These are phyloP conservation scores for Mycena vitilis DNA, from an alignment of 768 basidiomycete species.

Conservation along the genomic window DNA sequence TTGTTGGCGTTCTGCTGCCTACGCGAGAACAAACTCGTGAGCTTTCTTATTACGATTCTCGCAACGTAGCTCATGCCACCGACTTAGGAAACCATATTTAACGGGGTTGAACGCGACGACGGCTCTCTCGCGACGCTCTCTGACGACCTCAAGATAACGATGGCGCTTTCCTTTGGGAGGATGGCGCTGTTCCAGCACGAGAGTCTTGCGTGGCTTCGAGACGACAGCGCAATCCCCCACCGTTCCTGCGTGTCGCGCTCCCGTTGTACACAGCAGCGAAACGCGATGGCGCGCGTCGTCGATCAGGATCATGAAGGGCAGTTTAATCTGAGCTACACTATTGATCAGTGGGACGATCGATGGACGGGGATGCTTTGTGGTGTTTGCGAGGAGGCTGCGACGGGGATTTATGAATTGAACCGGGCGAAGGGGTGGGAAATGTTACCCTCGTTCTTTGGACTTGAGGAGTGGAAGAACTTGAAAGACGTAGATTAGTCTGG, in stretches of 20 bases:
- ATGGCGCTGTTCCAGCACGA: slow-evolving; percentile 19
- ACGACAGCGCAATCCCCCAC: slow-evolving; percentile 1
- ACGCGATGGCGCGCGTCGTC: slow-evolving; percentile 15
- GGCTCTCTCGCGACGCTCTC: slow-evolving; percentile 3
- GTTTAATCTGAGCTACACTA: slow-evolving; percentile 19
- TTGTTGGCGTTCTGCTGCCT: slow-evolving; percentile 20
- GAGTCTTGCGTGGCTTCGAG: slow-evolving; percentile 6
- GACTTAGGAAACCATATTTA: slow-evolving; percentile 2
- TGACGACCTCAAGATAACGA: slow-evolving; percentile 12
- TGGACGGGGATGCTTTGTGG: slow-evolving; percentile 9
- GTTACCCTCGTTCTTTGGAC: slow-evolving; percentile 24
- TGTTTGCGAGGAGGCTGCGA: slow-evolving; percentile 13
- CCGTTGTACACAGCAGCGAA: slow-evolving; percentile 11
- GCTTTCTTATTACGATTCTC: neutral
- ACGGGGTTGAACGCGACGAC: slow-evolving; percentile 15
- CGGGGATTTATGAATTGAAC: neutral
- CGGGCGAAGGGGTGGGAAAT: slow-evolving; percentile 13
- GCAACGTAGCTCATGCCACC: neutral
- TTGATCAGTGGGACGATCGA: slow-evolving; percentile 20
- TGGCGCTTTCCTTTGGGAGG: slow-evolving; percentile 14
- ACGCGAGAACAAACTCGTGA: slow-evolving; percentile 8
- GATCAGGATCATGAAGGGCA: slow-evolving; percentile 18
- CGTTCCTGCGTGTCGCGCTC: neutral
- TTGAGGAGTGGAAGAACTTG: slow-evolving; percentile 21
- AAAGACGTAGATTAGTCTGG: slow-evolving; percentile 7